phyloP scores from a whole-genome alignment of 192 early-diverging fungal genomes.

The Dispira simplex region DNA sequence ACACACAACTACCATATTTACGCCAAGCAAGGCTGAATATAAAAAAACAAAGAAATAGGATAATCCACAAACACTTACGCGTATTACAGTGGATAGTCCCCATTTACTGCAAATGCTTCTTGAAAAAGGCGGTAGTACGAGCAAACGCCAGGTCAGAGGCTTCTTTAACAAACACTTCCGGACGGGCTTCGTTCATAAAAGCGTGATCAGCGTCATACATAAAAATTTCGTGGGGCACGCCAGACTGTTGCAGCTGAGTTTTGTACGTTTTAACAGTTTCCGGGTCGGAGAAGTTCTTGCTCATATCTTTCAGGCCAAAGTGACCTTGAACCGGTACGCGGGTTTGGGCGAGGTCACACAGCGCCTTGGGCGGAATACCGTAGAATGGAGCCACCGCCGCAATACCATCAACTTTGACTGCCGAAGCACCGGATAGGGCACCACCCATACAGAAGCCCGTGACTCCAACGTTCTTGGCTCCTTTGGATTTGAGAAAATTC shows the following conservation, averaged over 20 bases:
- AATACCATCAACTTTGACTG: slow-evolving; percentile 15
- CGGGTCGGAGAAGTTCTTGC: slow-evolving; percentile 20
- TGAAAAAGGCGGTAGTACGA: slow-evolving; percentile 13
- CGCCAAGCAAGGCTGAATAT: no score
- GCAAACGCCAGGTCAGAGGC: slow-evolving; percentile 15
- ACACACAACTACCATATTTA: no score
- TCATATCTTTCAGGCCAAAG: slow-evolving; percentile 21
- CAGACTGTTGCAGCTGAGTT: slow-evolving; percentile 5
- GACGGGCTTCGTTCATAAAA: slow-evolving; percentile 16
- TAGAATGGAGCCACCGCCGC: slow-evolving; percentile 21
- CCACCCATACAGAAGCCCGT: slow-evolving; percentile 27
- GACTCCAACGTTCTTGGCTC: slow-evolving; percentile 16
- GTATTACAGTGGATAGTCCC: no score
- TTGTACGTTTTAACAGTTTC: slow-evolving; percentile 14
- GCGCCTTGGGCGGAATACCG: slow-evolving; percentile 17
- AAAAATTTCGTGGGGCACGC: slow-evolving; percentile 4
- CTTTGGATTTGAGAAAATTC: slow-evolving; percentile 16
- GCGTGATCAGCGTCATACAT: slow-evolving; percentile 20
- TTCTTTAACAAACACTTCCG: slow-evolving; percentile 17
- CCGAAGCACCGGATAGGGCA: slow-evolving; percentile 19
- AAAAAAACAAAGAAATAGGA: no score
- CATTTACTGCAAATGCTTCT: no score
- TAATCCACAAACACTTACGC: no score
- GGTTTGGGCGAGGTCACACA: slow-evolving; percentile 18
- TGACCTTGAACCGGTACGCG: slow-evolving; percentile 21